These are phyloP conservation scores for Stentor roeselii DNA, from an alignment of 73 alveolate species.

Conservation along the genomic window DNA sequence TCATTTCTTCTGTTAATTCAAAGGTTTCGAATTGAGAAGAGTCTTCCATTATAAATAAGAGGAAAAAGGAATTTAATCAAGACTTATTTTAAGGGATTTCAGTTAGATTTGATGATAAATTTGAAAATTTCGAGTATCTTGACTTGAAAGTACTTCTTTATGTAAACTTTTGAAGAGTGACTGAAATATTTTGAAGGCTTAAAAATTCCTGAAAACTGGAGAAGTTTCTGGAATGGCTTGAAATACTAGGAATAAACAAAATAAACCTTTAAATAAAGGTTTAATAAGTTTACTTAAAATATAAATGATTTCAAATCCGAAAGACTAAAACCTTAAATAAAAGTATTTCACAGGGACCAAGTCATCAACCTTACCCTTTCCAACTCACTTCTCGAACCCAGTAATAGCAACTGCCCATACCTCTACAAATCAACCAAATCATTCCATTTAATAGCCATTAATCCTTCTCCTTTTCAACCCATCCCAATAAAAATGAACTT, in stretches of 20 bases:
- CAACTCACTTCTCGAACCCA: too few species aligned
- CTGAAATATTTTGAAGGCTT: background rate
- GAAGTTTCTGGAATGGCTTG: background rate
- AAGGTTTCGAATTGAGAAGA: constrained; percentile 55
- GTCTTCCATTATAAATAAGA: constrained; percentile 37
- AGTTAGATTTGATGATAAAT: background rate
- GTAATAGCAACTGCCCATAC: too few species aligned
- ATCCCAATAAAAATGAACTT: too few species aligned
- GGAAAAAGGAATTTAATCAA: background rate
- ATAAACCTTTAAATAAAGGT: background rate
- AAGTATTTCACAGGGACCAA: too few species aligned
- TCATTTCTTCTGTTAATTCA: constrained; percentile 77
- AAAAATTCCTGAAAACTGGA: background rate
- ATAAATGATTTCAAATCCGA: background rate
- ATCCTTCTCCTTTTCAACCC: too few species aligned
- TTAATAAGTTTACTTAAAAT: background rate
- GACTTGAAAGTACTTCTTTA: too few species aligned
- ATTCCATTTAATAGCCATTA: too few species aligned
- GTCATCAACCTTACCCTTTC: too few species aligned
- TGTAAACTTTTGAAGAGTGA: background rate
- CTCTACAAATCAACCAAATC: too few species aligned
- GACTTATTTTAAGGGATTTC: background rate
- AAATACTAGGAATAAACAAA: background rate
- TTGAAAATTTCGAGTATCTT: background rate
- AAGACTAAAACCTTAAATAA: too few species aligned